Percentiles rank a stretch among this genome's conserved stretches.
These are phyloP conservation scores for Cutaneotrichosporon curvatum DNA, from an alignment of 1,284 basidiomycete species.

Conservation along the genomic window DNA sequence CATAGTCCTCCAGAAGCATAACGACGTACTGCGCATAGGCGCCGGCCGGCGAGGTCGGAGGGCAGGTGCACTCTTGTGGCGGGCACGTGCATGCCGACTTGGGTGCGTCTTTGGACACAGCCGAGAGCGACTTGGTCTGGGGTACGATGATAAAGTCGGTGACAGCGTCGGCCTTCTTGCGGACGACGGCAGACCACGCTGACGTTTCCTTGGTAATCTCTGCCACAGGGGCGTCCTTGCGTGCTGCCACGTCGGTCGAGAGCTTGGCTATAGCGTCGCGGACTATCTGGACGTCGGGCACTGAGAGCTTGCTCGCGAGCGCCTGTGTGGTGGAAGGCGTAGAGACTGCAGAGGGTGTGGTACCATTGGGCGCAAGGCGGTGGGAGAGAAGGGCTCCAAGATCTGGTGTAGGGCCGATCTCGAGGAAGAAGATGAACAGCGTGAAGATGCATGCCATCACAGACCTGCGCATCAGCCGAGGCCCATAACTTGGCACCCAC, in stretches of 20 bases:
- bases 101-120: not conserved
- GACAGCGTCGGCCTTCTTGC: not conserved
- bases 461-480: constrained; percentile 9
- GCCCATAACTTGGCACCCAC: constrained; percentile 2
- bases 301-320: not conserved
- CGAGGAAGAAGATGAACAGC: constrained; percentile 1
- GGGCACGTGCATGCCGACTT: not conserved
- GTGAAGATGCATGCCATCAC: constrained; percentile 1
- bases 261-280: constrained; percentile 5
- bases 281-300: constrained; percentile 4
- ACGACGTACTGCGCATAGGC: not conserved
- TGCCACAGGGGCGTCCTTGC: not conserved
- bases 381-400: constrained; percentile 1
- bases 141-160: not conserved
- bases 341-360: not conserved
- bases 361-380: not conserved
- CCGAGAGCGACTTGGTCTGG: not conserved
- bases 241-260: not conserved
- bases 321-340: not conserved
- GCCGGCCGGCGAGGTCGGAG: not conserved
- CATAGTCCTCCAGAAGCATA: not conserved
- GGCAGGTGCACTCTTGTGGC: not conserved
- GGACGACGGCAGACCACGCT: constrained; percentile 1
- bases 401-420: constrained; percentile 1
- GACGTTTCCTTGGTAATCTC: not conserved